phyloP scores from a whole-genome alignment of 2,329 filamentous ascomycete genomes.

The Escovopsis weberi region DNA sequence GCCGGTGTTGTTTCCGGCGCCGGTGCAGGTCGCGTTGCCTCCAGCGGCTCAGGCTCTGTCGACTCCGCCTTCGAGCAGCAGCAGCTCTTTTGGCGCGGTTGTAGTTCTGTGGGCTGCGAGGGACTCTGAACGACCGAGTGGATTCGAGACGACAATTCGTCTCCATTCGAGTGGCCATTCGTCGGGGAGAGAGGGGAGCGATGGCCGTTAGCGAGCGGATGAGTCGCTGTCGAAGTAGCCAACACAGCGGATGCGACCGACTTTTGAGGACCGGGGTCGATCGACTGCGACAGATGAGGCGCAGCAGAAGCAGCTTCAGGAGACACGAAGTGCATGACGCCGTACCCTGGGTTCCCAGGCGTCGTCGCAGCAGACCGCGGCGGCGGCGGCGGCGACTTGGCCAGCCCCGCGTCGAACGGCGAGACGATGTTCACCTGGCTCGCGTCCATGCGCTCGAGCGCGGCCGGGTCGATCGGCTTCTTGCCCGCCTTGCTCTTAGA shows the following conservation, averaged over 20 bases:
- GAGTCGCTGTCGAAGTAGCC: slow-evolving; percentile 8
- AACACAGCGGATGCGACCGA: not conserved
- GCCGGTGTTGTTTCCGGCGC: slow-evolving; percentile 7
- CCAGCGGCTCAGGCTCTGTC: slow-evolving; percentile 9
- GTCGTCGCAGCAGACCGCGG: slow-evolving; percentile 8
- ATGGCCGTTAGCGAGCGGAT: slow-evolving; percentile 10
- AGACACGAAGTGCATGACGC: slow-evolving; percentile 14
- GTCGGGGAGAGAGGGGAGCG: slow-evolving; percentile 6
- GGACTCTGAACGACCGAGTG: no score
- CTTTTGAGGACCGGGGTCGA: no score
- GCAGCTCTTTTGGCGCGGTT: slow-evolving; percentile 2
- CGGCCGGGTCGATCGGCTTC: slow-evolving; percentile 35
- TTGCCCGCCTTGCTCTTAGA: slow-evolving; percentile 18
- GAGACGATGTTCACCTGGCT: slow-evolving; percentile 34
- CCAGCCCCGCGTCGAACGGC: slow-evolving; percentile 15
- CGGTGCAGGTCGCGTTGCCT: slow-evolving; percentile 7
- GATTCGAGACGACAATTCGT: no score
- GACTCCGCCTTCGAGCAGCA: slow-evolving; percentile 15
- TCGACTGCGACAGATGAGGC: no score
- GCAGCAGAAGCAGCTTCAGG: slow-evolving; percentile 12
- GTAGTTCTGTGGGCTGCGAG: no score
- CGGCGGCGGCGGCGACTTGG: slow-evolving; percentile 13
- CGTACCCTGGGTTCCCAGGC: slow-evolving; percentile 14
- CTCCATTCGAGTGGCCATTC: slow-evolving; percentile 5
- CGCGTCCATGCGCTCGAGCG: slow-evolving; percentile 38